Evolutionary conservation across 495 filamentous ascomycete species (phyloP).

Genomic region (Articulospora tetracladia): DNA sequence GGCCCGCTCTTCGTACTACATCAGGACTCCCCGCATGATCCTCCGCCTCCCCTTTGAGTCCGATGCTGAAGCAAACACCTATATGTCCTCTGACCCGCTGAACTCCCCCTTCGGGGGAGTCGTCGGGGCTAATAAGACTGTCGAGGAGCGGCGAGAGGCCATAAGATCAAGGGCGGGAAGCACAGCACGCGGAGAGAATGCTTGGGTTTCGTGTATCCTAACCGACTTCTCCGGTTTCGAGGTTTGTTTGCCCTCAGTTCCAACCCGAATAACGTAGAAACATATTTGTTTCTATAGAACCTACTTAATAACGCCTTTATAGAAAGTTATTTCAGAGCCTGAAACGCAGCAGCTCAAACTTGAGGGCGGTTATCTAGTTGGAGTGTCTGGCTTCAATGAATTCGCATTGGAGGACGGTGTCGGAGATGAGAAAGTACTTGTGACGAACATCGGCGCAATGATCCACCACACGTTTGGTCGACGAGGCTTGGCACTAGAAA

Average conservation of each 20-base stretch:
- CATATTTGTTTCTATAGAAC: not conserved
- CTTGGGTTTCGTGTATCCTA: constrained; percentile 1
- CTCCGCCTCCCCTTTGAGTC: constrained; percentile 2
- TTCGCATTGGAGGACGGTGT: not conserved
- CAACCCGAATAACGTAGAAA: no score
- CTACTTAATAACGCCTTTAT: not conserved
- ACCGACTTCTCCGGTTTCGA: not conserved
- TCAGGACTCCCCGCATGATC: constrained; percentile 13
- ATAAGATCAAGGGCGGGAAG: not conserved
- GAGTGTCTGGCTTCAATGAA: constrained; percentile 11
- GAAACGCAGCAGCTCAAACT: not conserved
- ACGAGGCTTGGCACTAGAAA: constrained; percentile 6
- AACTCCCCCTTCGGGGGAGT: constrained; percentile 17
- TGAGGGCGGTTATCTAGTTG: constrained; percentile 6
- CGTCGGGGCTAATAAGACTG: not conserved
- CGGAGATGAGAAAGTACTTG: not conserved
- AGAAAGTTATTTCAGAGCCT: not conserved
- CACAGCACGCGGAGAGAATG: constrained; percentile 13
- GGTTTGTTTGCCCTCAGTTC: not conserved
- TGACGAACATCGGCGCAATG: constrained; percentile 3
- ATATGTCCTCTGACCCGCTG: not conserved
- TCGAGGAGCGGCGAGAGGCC: not conserved
- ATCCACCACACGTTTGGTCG: constrained; percentile 8
- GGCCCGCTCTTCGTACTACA: constrained; percentile 4
- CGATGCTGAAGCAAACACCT: not conserved